Base-by-base conservation (phyloP, 176 grass and related monocot species). In the Saccharum officinarum region DNA sequence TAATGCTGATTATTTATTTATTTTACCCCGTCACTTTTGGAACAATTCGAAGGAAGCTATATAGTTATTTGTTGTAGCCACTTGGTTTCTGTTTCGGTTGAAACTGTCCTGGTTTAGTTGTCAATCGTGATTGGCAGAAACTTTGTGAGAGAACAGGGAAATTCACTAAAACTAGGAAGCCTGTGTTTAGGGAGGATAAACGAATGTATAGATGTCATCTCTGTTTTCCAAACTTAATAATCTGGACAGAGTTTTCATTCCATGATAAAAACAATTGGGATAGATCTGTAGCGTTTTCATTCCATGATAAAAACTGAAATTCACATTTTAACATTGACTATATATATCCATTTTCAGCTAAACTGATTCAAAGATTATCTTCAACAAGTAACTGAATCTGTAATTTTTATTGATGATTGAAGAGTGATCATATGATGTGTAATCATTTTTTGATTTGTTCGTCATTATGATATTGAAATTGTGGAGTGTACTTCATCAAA, bases 381-480 rank as follows among this genome's bases (percentile, higher is more conserved):
- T 40, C 30, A 59, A 85, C 50, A 23, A 18, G 60, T 61, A 79
- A 20, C 59, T 80, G 41, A 73, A 40, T 68, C 28, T 76, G 15
- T 36, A 41, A 39, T 22, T 77, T 67, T 41, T 68, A 16, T 47
- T 47, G 45, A 47, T 49, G 46, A 49, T 49, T 49, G 14, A 49
- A 49, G 46, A 49, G 46, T 49, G 14, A 49, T 49, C 13, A 49
- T 49, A 49, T 49, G 46, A 15, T 49, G 46, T 49, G 46, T 49
- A 38, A 71, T 71, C 38, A 42, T 42, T 71, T 69, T 23, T 12
- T 59, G 17, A 42, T 70, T 40, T 41, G 20, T n/a, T 70, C 4
- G 4, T n/a, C 37, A 70, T 71, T 42, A 8, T 71, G 20, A 6
- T 71, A 40, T 40, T 41, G 7, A 59, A 59, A 55, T 55, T 55